Conservation (phyloP, 2,329 filamentous ascomycete species). For the Lizonia empirigonia region DNA sequence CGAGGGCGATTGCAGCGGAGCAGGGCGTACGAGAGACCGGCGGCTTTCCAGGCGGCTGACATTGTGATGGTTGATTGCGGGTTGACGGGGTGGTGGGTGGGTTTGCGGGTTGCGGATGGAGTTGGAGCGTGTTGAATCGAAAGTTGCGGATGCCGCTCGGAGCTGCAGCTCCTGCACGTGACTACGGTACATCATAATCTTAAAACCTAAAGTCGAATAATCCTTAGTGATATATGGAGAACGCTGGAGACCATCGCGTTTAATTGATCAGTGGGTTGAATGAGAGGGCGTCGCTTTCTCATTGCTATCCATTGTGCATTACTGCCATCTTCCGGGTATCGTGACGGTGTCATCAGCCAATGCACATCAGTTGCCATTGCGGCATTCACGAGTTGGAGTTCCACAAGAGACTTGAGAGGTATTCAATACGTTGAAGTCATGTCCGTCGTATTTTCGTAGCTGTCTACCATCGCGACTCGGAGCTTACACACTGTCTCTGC, state of each 20-base stretch:
- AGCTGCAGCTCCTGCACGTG: conserved; percentile 30
- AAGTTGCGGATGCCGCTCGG: conserved; percentile 38
- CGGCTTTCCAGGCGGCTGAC: conserved; percentile 98
- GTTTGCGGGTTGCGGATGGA: conserved; percentile 31
- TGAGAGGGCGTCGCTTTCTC: no score
- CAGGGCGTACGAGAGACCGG: conserved; percentile 84
- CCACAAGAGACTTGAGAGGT: background rate
- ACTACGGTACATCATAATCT: background rate
- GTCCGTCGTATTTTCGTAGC: conserved; percentile 34
- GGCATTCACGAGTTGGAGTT: background rate
- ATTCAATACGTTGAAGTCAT: conserved; percentile 6
- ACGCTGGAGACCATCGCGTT: no score
- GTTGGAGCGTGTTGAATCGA: conserved; percentile 38
- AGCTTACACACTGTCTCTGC: background rate
- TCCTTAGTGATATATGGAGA: no score
- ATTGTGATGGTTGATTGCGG: conserved; percentile 66
- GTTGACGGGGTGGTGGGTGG: conserved; percentile 30
- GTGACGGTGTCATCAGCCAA: no score
- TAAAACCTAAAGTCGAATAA: no score
- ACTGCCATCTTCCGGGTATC: no score
- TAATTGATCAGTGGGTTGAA: no score
- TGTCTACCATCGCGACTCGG: conserved; percentile 9
- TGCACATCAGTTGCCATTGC: no score
- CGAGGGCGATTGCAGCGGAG: conserved; percentile 16
- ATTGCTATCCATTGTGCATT: no score